Evolutionary conservation across 2,329 filamentous ascomycete species (phyloP).

Genomic region (Eutypa lata): DNA sequence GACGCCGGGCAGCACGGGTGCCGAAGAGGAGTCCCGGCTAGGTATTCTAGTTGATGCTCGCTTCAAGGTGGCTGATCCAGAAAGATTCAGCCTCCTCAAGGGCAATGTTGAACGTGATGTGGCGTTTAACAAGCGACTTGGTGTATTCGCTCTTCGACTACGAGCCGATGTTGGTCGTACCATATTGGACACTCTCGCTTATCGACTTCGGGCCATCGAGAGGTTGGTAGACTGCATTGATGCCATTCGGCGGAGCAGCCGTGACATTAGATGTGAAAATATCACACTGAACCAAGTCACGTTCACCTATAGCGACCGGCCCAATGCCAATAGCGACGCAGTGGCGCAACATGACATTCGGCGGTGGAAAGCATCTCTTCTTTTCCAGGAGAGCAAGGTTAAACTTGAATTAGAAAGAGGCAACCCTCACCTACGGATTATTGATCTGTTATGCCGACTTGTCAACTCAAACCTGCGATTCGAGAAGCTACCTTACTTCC

Average conservation of each 20-base stretch:
- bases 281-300: conserved; percentile 61
- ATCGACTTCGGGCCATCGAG: conserved; percentile 64
- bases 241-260: conserved; percentile 56
- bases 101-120: conserved; percentile 59
- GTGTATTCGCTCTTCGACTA: conserved; percentile 62
- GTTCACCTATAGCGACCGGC: conserved; percentile 61
- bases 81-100: conserved; percentile 53
- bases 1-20: not conserved
- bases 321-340: conserved; percentile 16
- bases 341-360: conserved; percentile 13
- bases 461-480: conserved; percentile 40
- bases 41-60: conserved; percentile 49
- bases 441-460: conserved; percentile 56
- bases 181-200: conserved; percentile 55
- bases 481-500: conserved; percentile 49
- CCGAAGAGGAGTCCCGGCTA: conserved; percentile 23
- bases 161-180: conserved; percentile 56
- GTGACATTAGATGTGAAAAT: conserved; percentile 54
- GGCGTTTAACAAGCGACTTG: conserved; percentile 55
- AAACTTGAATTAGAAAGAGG: conserved; percentile 55
- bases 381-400: conserved; percentile 53
- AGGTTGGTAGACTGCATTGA: conserved; percentile 68
- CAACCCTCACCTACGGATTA: conserved; percentile 66
- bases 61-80: conserved; percentile 51
- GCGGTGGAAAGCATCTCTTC: conserved; percentile 54